Base-by-base conservation (phyloP, 1,284 basidiomycete genomes). In the Austropuccinia psidii region DNA sequence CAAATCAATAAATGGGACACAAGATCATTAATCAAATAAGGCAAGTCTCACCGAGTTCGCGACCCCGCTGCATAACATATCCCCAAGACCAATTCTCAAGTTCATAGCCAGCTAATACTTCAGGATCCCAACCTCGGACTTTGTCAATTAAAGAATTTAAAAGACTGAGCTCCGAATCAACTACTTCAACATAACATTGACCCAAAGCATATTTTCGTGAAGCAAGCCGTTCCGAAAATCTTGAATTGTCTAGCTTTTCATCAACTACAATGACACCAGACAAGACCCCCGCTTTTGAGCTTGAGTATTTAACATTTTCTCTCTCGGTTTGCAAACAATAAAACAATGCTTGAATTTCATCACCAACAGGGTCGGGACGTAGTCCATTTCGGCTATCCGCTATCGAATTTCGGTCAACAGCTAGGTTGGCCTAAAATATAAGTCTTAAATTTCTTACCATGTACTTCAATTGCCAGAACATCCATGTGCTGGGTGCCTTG, bases 81-180 rank as follows among this genome's bases (percentile, higher is more conserved):
- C 93, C 93, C 95, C 95, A 98, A 1, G 90, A 93, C 0, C 86
- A 84, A 19, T 85, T 85, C 79, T 97, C 91, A 15, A 96, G 85
- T 77, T 98, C 94, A 90, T 92, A 98, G 9, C 95, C 95, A 0
- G 87, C 85, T 1, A 98, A 80, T 52, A 97, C 88, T 79, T 98
- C 95, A 0, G 95, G 95, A 81, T 98, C 93, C 78, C 90, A 83
- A 0, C 87, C 85, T 29, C 87, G 81, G 1, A 96, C 86, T 27
- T 88, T 82, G 78, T 97, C 92, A 35, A 92, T 84, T 8, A 93
- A 79, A 55, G 83, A 83, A 77, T 95, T 94, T 74, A 98, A 83
- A 19, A 98, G 82, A 35, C 93, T 93, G 13, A 93, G 82, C 82
- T 98, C 94, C 58, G 81, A 85, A 0, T 86, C 81, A 17, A 91